Base-by-base conservation (phyloP, 441 rosid genomes). In the Gossypium gossypioides region DNA sequence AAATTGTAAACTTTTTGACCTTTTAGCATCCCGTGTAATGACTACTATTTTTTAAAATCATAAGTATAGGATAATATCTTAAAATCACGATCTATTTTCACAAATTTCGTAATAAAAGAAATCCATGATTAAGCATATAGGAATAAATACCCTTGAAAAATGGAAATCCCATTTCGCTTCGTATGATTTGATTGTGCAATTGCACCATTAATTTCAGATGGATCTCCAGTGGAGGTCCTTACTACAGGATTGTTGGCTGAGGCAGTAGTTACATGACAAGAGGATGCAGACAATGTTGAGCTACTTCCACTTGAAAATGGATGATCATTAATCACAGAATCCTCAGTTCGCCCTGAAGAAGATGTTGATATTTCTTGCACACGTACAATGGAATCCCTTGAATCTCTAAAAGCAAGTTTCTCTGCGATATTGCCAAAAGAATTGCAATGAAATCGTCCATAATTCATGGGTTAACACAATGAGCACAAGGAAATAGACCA, bases 101-200 rank as follows among this genome's bases (percentile, higher is more conserved):
- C 71, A 74, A 64, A 29, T 48, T 58, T 57, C 70, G 16, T 62
- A 70, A 55, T 50, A 73, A 63, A 62, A 62, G 55, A 77, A 1
- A 74, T 60, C 69, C 48, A 48, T 58, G 19, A 67, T 73, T 22
- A 32, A 76, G 50, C 71, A 75, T 24, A 68, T 8, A 64, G 57
- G 50, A 75, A 73, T 9, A 72, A 79, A 21, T 92, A 90, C 97
- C 97, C 96, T 77, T 92, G 89, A 69, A 94, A 92, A 59, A 92
- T 60, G 2, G 97, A 88, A 67, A 86, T 79, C 69, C 96, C 99
- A 59, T 71, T 84, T 44, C 70, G 75, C 54, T 76, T 80, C 8
- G 69, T 46, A 18, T 57, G 55, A 85, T 79, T 84, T 25, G 90
- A 84, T 75, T 80, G 72, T 67, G 84, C 88, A 57, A 85, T 76